These are phyloP conservation scores for Sarocladium brachiariae DNA, from an alignment of 2,329 filamentous ascomycete genomes.

Conservation along the genomic window DNA sequence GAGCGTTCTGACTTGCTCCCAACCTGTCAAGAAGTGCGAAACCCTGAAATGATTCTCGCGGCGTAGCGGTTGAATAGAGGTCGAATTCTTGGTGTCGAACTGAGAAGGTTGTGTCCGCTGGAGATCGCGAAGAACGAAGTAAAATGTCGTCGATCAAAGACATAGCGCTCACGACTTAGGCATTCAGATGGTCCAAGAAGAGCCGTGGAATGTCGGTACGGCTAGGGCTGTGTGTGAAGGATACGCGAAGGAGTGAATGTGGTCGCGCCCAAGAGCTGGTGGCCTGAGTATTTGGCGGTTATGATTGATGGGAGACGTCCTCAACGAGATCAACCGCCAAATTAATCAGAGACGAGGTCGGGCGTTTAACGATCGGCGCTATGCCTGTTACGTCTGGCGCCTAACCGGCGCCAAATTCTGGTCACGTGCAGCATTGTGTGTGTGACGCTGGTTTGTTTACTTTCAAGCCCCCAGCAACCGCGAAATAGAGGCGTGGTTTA, in stretches of 20 bases:
- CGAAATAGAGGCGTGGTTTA: not conserved
- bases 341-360: conserved; percentile 2
- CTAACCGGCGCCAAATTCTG: no score
- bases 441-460: conserved; percentile 10
- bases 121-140: not conserved
- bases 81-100: not conserved
- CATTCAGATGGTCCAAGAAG: not conserved
- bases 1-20: no score
- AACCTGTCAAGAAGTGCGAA: no score
- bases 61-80: no score
- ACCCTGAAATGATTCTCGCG: no score
- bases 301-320: not conserved
- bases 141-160: not conserved
- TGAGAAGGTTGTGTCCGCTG: not conserved
- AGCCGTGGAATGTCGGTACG: not conserved
- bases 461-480: conserved; percentile 8
- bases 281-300: not conserved
- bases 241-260: no score
- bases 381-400: not conserved
- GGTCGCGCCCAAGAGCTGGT: not conserved
- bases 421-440: not conserved
- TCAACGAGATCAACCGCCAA: not conserved
- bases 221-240: no score
- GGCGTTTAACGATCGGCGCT: conserved; percentile 1
- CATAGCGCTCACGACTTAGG: not conserved